Evolutionary conservation across 108 stramenopile genomes (phyloP), one percentile per base, ranked within the genome.

Genomic region (Cyclotella baltica): DNA sequence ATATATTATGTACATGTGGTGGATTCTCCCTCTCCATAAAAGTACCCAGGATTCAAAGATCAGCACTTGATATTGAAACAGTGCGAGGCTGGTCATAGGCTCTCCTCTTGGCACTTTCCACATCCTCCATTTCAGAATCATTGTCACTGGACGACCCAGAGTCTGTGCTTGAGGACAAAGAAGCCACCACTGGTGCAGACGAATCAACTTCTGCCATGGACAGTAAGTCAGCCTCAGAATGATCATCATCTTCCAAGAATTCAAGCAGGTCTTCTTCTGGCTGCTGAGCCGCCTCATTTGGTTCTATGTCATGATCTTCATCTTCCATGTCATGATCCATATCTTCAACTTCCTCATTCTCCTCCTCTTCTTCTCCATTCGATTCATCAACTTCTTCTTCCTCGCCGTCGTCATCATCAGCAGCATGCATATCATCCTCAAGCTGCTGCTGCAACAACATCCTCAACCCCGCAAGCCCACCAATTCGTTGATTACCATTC

Each of bases 51-150:
- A n/a, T 30, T 62, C 40, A 85, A 53, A 85, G 76, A 68, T 85
- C 84, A 52, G 66, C 76, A 58, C 80, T 82, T 62, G 80, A 81
- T 58, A 85, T 48, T 30, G 84, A 85, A 51, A 85, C 64, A 59
- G 80, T 80, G 28, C 84, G 76, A 40, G 78, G 78, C 67, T 85
- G 78, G 43, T 81, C 67, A 62, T 34, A 52, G 38, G 66, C 50
- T 47, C 80, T 66, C 37, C 71, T 65, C 9, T 62, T 58, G 6
- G 43, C 9, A 34, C 22, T 40, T 15, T 77, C 75, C 29, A 61
- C 71, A 62, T 81, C 83, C 25, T 84, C 84, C 84, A 81, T 75
- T 9, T 62, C 62, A 37, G 80, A 65, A 55, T 76, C 70, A 63
- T 81, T 62, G 58, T 72, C 67, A 34, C 63, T 64, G 27, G 50